Conservation (phyloP, 805 yeast genomes). For the Helenozyma rhizophorensis region DNA sequence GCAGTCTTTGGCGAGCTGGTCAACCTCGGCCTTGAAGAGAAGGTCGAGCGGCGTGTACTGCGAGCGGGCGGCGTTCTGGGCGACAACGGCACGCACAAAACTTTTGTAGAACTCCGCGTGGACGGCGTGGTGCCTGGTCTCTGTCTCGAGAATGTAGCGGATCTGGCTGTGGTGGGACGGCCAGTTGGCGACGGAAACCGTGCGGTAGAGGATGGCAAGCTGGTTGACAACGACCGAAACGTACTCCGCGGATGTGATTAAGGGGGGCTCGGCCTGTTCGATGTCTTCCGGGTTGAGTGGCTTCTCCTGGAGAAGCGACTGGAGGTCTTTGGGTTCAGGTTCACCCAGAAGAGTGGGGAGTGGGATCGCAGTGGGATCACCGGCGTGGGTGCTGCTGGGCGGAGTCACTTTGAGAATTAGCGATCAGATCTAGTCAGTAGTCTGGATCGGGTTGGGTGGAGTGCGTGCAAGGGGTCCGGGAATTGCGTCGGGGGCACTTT, state of each 20-base stretch:
- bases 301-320: constrained; percentile 7
- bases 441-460: constrained; percentile 25
- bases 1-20: constrained; percentile 22
- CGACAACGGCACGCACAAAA: constrained; percentile 7
- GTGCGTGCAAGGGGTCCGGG: too few species aligned
- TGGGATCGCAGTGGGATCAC: too few species aligned
- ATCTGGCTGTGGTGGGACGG: constrained; percentile 41
- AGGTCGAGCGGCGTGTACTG: constrained; percentile 20
- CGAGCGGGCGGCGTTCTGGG: constrained; percentile 1
- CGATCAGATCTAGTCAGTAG: constrained; percentile 39
- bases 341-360: too few species aligned
- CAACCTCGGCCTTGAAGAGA: constrained; percentile 24
- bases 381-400: too few species aligned
- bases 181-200: constrained; percentile 39
- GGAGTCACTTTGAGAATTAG: constrained; percentile 35
- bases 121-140: constrained; percentile 7
- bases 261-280: constrained; percentile 3
- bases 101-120: constrained; percentile 10
- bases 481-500: too few species aligned
- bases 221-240: constrained; percentile 46
- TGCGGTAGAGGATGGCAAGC: constrained; percentile 46
- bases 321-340: too few species aligned
- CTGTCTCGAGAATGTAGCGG: constrained; percentile 35
- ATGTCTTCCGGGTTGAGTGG: constrained; percentile 4
- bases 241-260: constrained; percentile 22